Conservation (phyloP, 2,329 filamentous ascomycete genomes). For the Rutstroemia sydowiana region DNA sequence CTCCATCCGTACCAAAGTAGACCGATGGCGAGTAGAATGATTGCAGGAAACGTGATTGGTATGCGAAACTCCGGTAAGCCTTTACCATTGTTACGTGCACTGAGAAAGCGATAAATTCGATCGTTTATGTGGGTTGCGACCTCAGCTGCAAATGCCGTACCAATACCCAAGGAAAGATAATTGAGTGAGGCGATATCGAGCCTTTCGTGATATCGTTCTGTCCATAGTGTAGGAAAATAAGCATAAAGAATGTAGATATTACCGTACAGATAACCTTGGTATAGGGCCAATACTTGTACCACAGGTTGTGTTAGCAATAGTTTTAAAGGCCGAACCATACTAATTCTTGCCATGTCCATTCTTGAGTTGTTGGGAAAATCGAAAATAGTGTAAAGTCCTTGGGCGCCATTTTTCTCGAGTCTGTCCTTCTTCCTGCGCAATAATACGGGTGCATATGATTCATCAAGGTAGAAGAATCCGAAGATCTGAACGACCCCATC, state of each 20-base stretch:
- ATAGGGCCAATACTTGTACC: not conserved
- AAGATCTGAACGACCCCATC: slow-evolving; percentile 35
- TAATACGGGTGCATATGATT: slow-evolving; percentile 41
- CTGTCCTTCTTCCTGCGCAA: slow-evolving; percentile 38
- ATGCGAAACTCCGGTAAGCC: slow-evolving; percentile 50
- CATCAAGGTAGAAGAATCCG: slow-evolving; percentile 39
- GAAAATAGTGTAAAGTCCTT: slow-evolving; percentile 29
- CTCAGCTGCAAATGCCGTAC: slow-evolving; percentile 31
- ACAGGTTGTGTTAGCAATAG: not conserved
- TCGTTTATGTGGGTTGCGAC: not conserved
- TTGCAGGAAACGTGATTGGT: slow-evolving; percentile 46
- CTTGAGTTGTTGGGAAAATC: not conserved
- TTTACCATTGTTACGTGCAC: slow-evolving; percentile 14
- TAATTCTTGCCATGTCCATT: slow-evolving; percentile 9
- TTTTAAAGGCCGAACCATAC: not conserved
- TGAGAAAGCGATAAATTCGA: slow-evolving; percentile 38
- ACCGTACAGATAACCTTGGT: not conserved
- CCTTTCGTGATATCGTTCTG: not conserved
- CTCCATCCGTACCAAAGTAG: slow-evolving; percentile 51
- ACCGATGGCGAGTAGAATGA: slow-evolving; percentile 45
- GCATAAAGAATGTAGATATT: not conserved
- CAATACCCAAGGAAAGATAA: slow-evolving; percentile 35
- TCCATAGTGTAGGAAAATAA: not conserved
- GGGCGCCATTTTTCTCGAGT: slow-evolving; percentile 42
- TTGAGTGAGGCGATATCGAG: not conserved